Evolutionary conservation across 345 rosid species (phyloP).

Genomic region (Carallia pectinifolia): DNA sequence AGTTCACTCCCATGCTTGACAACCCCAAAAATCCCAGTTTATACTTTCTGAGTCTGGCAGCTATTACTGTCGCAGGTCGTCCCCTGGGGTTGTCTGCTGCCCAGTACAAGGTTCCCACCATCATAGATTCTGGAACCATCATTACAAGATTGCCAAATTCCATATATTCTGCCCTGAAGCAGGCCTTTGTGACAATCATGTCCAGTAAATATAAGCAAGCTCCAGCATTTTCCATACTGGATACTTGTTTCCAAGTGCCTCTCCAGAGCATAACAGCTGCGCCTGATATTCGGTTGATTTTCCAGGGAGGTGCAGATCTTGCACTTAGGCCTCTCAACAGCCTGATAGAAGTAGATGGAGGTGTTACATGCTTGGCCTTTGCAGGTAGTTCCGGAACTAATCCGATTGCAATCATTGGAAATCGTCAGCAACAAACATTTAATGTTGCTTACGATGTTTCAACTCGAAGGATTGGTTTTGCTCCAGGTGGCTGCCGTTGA

Average conservation of each 20-base stretch:
- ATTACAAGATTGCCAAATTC: slow-evolving; percentile 46
- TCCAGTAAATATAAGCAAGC: slow-evolving; percentile 28
- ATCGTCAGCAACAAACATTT: slow-evolving; percentile 43
- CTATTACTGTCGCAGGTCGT: slow-evolving; percentile 30
- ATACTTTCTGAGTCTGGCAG: slow-evolving; percentile 31
- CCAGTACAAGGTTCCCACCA: slow-evolving; percentile 30
- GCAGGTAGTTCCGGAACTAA: slow-evolving; percentile 9
- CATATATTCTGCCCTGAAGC: slow-evolving; percentile 25
- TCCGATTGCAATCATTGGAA: slow-evolving; percentile 38
- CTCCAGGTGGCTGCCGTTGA: slow-evolving; percentile 39
- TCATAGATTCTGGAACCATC: slow-evolving; percentile 54
- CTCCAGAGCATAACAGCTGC: slow-evolving; percentile 20
- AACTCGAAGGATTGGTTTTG: slow-evolving; percentile 42
- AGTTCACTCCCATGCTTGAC: slow-evolving; percentile 43
- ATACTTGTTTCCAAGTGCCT: slow-evolving; percentile 43
- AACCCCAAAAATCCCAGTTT: slow-evolving; percentile 23
- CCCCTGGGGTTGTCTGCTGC: slow-evolving; percentile 27
- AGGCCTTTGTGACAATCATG: slow-evolving; percentile 36
- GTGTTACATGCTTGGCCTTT: slow-evolving; percentile 43
- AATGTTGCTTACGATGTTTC: slow-evolving; percentile 40
- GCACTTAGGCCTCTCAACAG: slow-evolving; percentile 25
- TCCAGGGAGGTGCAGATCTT: slow-evolving; percentile 41
- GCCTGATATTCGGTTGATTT: slow-evolving; percentile 35
- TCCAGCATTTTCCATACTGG: slow-evolving; percentile 36
- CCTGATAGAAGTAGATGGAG: slow-evolving; percentile 31